phyloP scores from a whole-genome alignment of 441 rosid genomes.

The Populus hybrid region DNA sequence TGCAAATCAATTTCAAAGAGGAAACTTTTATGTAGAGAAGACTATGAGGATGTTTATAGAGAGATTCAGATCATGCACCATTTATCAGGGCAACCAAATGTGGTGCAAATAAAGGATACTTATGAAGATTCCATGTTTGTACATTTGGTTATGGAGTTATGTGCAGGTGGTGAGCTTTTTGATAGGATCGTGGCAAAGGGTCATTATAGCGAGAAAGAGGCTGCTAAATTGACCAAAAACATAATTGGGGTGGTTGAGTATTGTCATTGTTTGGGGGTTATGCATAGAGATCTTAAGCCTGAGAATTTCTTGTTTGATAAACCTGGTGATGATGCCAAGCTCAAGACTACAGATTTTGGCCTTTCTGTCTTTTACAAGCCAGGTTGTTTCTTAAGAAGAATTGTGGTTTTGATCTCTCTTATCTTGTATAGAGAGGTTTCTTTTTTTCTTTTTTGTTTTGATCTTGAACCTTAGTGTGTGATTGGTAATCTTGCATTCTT shows the following conservation, averaged over 20 bases:
- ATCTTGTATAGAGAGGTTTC: background rate
- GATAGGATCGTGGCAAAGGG: conserved; percentile 76
- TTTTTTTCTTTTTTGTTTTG: background rate
- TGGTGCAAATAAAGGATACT: conserved; percentile 63
- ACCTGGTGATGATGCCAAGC: conserved; percentile 58
- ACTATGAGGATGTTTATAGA: conserved; percentile 73
- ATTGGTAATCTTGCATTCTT: too few species aligned
- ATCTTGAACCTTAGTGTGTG: background rate
- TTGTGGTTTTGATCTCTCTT: background rate
- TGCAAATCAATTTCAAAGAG: conserved; percentile 88
- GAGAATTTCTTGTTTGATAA: conserved; percentile 82
- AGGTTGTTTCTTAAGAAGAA: conserved; percentile 35
- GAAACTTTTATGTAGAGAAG: conserved; percentile 66
- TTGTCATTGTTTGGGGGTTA: conserved; percentile 81
- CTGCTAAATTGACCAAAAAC: conserved; percentile 66
- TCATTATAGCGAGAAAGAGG: conserved; percentile 78
- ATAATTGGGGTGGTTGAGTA: conserved; percentile 73
- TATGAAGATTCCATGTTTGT: conserved; percentile 69
- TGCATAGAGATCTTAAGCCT: conserved; percentile 49
- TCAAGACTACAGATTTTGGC: conserved; percentile 83
- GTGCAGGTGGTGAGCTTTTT: conserved; percentile 69
- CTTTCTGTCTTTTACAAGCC: conserved; percentile 81
- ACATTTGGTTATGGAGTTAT: conserved; percentile 43
- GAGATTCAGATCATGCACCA: conserved; percentile 96
- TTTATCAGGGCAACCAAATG: conserved; percentile 63